A percentile compares a stretch with the other conserved stretches of the same genome.
These are phyloP conservation scores for Endothia cerciana DNA, from an alignment of 2,329 filamentous ascomycete species.

Conservation along the genomic window DNA sequence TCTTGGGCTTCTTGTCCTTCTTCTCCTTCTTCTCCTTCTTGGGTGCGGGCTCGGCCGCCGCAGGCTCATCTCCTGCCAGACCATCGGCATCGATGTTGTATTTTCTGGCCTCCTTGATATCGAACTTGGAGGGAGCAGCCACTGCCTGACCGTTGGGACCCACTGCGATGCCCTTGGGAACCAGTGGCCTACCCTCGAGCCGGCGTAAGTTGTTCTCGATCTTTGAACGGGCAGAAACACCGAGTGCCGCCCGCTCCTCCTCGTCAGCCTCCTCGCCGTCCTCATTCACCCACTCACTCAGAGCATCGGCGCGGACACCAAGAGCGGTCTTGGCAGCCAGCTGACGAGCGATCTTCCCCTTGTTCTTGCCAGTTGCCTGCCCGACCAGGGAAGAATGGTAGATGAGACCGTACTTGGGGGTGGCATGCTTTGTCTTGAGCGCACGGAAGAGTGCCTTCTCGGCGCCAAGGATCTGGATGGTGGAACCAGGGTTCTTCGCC, in stretches of 20 bases:
- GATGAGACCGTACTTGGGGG: slow-evolving; percentile 95
- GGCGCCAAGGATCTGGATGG: slow-evolving; percentile 96
- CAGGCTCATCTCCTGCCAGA: slow-evolving; percentile 68
- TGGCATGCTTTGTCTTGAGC: slow-evolving; percentile 98
- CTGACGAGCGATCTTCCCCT: slow-evolving; percentile 98
- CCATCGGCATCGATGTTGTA: slow-evolving; percentile 96
- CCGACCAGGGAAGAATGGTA: slow-evolving; percentile 93
- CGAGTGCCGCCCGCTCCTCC: slow-evolving; percentile 83
- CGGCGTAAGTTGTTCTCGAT: slow-evolving; percentile 76
- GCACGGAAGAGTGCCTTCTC: slow-evolving; percentile 99
- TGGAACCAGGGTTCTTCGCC: slow-evolving; percentile 92
- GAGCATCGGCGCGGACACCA: slow-evolving; percentile 88
- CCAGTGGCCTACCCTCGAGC: slow-evolving; percentile 88
- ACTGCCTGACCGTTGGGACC: slow-evolving; percentile 71
- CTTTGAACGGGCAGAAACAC: slow-evolving; percentile 71
- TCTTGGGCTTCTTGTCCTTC: slow-evolving; percentile 49
- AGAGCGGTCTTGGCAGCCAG: slow-evolving; percentile 92
- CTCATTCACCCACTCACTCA: slow-evolving; percentile 75
- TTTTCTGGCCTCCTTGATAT: slow-evolving; percentile 88
- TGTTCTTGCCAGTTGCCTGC: slow-evolving; percentile 96
- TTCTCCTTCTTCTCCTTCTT: slow-evolving; percentile 39
- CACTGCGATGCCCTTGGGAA: slow-evolving; percentile 75
- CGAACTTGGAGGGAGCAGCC: slow-evolving; percentile 74
- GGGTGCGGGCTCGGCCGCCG: slow-evolving; percentile 44
- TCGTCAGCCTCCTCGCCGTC: slow-evolving; percentile 75